Base-by-base conservation (phyloP, 2,329 filamentous ascomycete species). In the Aspergillus terreus region DNA sequence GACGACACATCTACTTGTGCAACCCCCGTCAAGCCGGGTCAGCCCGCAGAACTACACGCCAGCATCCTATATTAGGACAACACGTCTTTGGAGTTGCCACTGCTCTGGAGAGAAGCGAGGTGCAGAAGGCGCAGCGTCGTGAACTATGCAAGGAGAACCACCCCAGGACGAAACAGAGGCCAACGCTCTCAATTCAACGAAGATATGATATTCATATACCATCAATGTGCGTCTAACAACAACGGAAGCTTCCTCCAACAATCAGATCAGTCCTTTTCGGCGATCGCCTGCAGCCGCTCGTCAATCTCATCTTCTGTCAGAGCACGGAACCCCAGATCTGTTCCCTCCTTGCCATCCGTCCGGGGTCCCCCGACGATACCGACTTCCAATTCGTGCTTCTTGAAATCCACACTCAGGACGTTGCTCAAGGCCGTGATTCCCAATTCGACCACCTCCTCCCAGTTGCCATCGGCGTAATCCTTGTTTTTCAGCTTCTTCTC, bases 401-500 rank as follows among this genome's bases (percentile, higher is more conserved):
- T 99, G 81, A 99, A 99, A 73, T 99, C 94, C 73, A 97, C 95
- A 75, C 92, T 96, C 59, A 99, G 82, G 54, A 99, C 92, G 33
- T 89, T 95, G 82, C 92, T 96, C 72, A 99, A 78, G 6, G 94
- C 92, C 42, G 90, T 89, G 72, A 99, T 99, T 53, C 90, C 94
- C 65, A 97, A 81, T 80, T 99, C 94, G 46, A 99, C 92, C 45
- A 99, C 94, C 55, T 99, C 94, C 74, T 96, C 90, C 94, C 94
- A 99, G 68, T 79, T 86, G 55, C 94, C 94, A 52, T 94, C 88
- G 33, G 92, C 94, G 65, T 82, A 81, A 67, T 97, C 92, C 85
- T 96, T 96, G 85, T 96, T 96, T 80, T 96, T 96, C 74, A 99
- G 85, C 82, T 97, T 97, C 86, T 97, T 97, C 83, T 99, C 94